These are phyloP conservation scores for Mollisia scopiformis DNA, from an alignment of 2,329 filamentous ascomycete species.

Conservation along the genomic window DNA sequence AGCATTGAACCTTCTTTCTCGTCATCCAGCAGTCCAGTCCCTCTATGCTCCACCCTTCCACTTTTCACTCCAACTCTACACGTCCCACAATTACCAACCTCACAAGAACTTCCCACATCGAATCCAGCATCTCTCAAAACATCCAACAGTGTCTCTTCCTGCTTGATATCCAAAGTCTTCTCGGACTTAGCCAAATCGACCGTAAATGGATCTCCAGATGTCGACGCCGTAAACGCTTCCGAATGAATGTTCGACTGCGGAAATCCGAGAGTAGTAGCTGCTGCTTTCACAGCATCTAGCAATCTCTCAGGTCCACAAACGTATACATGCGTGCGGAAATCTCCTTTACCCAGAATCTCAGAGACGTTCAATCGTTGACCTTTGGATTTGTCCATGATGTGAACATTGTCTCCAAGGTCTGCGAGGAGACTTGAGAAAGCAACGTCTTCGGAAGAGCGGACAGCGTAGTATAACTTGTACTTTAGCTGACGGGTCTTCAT, in stretches of 20 bases:
- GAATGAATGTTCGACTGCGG: constrained; percentile 56
- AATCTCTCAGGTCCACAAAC: constrained; percentile 61
- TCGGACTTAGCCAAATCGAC: constrained; percentile 50
- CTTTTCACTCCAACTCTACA: constrained; percentile 42
- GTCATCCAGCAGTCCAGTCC: constrained; percentile 39
- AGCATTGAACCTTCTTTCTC: constrained; percentile 34
- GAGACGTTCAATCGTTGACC: constrained; percentile 54
- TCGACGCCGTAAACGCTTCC: constrained; percentile 58
- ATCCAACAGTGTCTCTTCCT: constrained; percentile 44
- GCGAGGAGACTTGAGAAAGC: constrained; percentile 53
- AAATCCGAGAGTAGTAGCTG: constrained; percentile 46
- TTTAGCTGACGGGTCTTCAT: constrained; percentile 48
- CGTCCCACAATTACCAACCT: constrained; percentile 46
- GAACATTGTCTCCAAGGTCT: constrained; percentile 44
- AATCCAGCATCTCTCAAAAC: constrained; percentile 42
- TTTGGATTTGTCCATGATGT: constrained; percentile 53
- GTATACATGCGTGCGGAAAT: constrained; percentile 59
- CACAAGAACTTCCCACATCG: constrained; percentile 44
- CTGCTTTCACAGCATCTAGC: constrained; percentile 51
- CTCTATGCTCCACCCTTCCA: constrained; percentile 42
- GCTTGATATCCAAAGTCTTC: constrained; percentile 45
- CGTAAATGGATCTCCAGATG: constrained; percentile 61
- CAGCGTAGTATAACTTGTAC: constrained; percentile 59
- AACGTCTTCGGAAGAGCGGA: constrained; percentile 52
- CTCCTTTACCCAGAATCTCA: constrained; percentile 46